Evolutionary conservation across 208 protist genomes (phyloP).

Genomic region (Trypanosoma cruzi): DNA sequence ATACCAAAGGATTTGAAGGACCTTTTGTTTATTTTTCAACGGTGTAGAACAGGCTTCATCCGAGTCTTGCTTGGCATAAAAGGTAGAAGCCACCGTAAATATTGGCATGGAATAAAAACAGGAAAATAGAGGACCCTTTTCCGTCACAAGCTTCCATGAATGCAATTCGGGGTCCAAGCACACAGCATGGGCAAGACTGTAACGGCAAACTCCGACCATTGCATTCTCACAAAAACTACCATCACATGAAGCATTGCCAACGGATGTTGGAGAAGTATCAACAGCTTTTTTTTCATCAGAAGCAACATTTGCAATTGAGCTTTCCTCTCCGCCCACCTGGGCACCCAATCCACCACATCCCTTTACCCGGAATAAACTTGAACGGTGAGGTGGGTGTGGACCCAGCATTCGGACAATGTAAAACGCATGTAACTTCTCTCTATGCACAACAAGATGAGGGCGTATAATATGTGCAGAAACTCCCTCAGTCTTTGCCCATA

Average conservation of each 20-base stretch:
- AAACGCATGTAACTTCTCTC: conserved; percentile 47
- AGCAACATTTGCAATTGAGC: not conserved
- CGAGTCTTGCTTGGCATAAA: not conserved
- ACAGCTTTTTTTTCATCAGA: not conserved
- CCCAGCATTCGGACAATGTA: conserved; percentile 39
- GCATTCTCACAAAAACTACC: not conserved
- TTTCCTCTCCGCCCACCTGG: not conserved
- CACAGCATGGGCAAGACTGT: conserved; percentile 44
- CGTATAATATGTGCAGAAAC: conserved; percentile 31
- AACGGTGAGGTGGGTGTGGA: not conserved
- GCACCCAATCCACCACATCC: not conserved
- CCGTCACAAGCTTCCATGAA: conserved; percentile 35
- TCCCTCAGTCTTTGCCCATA: conserved; percentile 41
- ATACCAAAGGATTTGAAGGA: conserved; percentile 31
- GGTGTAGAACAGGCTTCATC: not conserved
- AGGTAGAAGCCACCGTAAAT: conserved; percentile 31
- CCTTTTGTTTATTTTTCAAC: not conserved
- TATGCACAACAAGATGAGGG: conserved; percentile 37
- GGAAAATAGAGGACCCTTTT: conserved; percentile 32
- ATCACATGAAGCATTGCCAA: not conserved
- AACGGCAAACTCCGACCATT: conserved; percentile 17
- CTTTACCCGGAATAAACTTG: not conserved
- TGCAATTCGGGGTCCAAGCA: conserved; percentile 24
- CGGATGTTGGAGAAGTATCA: not conserved
- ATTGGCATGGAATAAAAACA: conserved; percentile 20